Percentiles rank a stretch among this genome's conserved stretches.
Conservation (phyloP, 768 basidiomycete genomes). For the Filobasidium floriforme region DNA sequence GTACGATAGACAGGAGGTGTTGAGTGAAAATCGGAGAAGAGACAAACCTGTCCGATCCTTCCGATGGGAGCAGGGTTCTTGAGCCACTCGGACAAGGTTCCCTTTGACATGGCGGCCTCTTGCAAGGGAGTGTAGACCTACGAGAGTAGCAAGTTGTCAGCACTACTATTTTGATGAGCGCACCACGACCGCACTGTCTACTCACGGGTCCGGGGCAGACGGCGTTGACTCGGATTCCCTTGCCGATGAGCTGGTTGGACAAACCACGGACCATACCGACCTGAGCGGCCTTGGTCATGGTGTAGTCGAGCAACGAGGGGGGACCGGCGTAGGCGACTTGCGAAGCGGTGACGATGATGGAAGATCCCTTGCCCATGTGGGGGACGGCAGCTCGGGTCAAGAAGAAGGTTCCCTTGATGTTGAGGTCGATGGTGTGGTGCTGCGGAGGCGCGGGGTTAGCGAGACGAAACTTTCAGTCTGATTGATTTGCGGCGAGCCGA, state of each 20-base stretch:
- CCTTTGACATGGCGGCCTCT: conserved; percentile 41
- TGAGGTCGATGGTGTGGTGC: conserved; percentile 53
- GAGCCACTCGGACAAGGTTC: conserved; percentile 27
- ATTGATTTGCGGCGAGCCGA: background rate
- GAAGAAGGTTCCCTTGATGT: conserved; percentile 58
- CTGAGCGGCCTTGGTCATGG: conserved; percentile 55
- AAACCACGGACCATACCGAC: conserved; percentile 51
- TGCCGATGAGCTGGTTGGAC: conserved; percentile 53
- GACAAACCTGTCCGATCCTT: conserved; percentile 51
- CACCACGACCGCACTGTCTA: background rate
- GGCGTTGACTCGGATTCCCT: conserved; percentile 50
- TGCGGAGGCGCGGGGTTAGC: conserved; percentile 25
- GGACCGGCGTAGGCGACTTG: conserved; percentile 44
- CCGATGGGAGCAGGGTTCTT: conserved; percentile 45
- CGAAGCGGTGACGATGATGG: conserved; percentile 59
- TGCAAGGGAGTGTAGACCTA: conserved; percentile 34
- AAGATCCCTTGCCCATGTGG: conserved; percentile 56
- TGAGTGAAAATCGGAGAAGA: no score
- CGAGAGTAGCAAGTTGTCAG: background rate
- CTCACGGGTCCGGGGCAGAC: background rate
- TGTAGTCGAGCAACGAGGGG: conserved; percentile 51
- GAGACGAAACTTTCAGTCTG: conserved; percentile 32
- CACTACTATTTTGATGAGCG: background rate
- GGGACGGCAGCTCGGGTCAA: conserved; percentile 55
- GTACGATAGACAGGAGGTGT: no score